These are phyloP conservation scores for Dillenia suffruticosa DNA, from an alignment of 164 flowering plant genomes.

Conservation along the genomic window DNA sequence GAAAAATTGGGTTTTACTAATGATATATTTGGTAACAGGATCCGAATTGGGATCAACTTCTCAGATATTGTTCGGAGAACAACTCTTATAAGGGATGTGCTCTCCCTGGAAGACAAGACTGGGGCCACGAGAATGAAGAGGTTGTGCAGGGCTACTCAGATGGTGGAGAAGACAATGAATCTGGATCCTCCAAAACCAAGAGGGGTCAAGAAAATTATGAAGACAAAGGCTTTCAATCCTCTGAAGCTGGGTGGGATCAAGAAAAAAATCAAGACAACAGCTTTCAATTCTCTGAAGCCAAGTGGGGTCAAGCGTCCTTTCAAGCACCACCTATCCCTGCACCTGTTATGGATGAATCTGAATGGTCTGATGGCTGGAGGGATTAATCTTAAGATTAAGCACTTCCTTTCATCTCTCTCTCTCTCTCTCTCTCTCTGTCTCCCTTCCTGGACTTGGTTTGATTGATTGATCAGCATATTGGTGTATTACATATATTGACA, in stretches of 20 bases:
- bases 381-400: background rate
- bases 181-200: background rate
- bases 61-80: slow-evolving; percentile 69
- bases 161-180: background rate
- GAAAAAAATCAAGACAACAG: slow-evolving; percentile 8
- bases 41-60: slow-evolving; percentile 58
- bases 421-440: no score
- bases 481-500: no score
- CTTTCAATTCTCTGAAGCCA: slow-evolving; percentile 4
- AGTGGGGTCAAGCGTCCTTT: slow-evolving; percentile 15
- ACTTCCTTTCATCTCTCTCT: no score
- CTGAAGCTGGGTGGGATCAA: slow-evolving; percentile 1
- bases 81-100: slow-evolving; percentile 75
- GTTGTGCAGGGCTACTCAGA: no score
- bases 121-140: background rate
- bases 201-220: slow-evolving; percentile 7
- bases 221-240: slow-evolving; percentile 2
- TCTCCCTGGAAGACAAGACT: slow-evolving; percentile 57
- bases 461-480: no score
- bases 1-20: no score
- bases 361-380: slow-evolving; percentile 71
- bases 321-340: slow-evolving; percentile 19
- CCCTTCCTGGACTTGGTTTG: background rate
- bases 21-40: slow-evolving; percentile 50
- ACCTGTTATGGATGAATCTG: slow-evolving; percentile 47